These are phyloP conservation scores for Crepidotus sp. DNA, from an alignment of 1,284 basidiomycete species.

Conservation along the genomic window DNA sequence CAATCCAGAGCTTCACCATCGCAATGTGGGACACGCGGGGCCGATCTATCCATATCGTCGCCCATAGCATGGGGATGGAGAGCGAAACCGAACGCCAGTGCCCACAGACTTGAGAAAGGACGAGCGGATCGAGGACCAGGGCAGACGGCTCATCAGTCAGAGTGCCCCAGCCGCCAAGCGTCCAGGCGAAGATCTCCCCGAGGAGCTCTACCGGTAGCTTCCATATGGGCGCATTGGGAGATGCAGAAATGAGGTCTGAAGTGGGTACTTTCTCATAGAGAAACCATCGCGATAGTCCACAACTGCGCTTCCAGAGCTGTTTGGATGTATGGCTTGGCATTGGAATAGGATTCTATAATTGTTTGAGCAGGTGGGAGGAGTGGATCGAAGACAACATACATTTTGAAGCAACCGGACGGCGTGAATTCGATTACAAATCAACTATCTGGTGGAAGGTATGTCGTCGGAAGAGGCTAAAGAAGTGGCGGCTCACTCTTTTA, in stretches of 20 bases:
- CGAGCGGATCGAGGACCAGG: constrained; percentile 12
- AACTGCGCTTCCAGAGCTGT: constrained; percentile 14
- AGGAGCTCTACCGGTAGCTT: constrained; percentile 14
- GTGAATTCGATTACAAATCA: neutral
- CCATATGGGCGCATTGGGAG: constrained; percentile 1
- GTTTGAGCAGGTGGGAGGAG: neutral
- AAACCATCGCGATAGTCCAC: constrained; percentile 8
- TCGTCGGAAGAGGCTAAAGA: neutral
- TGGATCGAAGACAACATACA: neutral
- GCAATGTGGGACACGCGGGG: constrained; percentile 7
- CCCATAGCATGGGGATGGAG: constrained; percentile 15
- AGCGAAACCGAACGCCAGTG: constrained; percentile 15
- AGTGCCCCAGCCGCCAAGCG: constrained; percentile 8
- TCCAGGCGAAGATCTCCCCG: constrained; percentile 13
- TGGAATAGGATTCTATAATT: neutral
- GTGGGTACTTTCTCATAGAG: constrained; percentile 3
- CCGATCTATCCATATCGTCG: constrained; percentile 14
- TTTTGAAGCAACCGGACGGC: neutral
- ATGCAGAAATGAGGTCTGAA: neutral
- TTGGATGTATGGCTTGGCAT: constrained; percentile 3
- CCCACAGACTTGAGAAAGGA: constrained; percentile 14
- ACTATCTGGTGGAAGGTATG: neutral
- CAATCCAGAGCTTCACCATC: constrained; percentile 15
- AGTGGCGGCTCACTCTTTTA: neutral
- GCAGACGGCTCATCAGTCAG: constrained; percentile 9